phyloP scores from a whole-genome alignment of 2,329 filamentous ascomycete genomes.

The Phoma sp. region DNA sequence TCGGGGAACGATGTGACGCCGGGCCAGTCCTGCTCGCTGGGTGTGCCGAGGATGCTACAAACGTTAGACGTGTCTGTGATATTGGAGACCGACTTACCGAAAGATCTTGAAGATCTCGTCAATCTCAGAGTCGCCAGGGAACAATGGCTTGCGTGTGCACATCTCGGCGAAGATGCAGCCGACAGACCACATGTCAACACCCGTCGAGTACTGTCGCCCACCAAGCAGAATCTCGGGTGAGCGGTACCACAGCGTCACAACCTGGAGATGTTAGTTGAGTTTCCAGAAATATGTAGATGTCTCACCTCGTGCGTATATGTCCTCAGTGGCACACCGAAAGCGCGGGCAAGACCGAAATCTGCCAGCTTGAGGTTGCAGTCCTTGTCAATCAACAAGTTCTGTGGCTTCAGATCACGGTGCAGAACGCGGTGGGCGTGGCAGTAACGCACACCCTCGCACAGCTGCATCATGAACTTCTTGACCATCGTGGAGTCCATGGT shows the following conservation, averaged over 20 bases:
- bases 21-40: conserved; percentile 82
- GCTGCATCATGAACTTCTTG: conserved; percentile 91
- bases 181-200: conserved; percentile 95
- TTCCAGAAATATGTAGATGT: neutral
- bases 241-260: conserved; percentile 93
- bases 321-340: conserved; percentile 87
- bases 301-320: conserved; percentile 88
- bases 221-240: conserved; percentile 89
- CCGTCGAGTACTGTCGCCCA: conserved; percentile 90
- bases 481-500: conserved; percentile 82
- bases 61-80: conserved; percentile 16
- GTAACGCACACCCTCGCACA: conserved; percentile 84
- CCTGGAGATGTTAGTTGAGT: conserved; percentile 53
- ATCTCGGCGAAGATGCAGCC: conserved; percentile 96
- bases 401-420: conserved; percentile 88
- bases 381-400: conserved; percentile 85
- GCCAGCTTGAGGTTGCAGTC: conserved; percentile 90
- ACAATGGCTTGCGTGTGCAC: conserved; percentile 91
- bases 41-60: conserved; percentile 73
- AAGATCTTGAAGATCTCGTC: conserved; percentile 97
- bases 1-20: conserved; percentile 94
- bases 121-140: conserved; percentile 91
- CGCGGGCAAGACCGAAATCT: conserved; percentile 87
- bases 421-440: conserved; percentile 89
- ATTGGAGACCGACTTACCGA: conserved; percentile 62